A percentile compares a stretch with the other conserved stretches of the same genome.
phyloP scores from a whole-genome alignment of 495 filamentous ascomycete species.

The Pseudomonodictys pantanalensis region DNA sequence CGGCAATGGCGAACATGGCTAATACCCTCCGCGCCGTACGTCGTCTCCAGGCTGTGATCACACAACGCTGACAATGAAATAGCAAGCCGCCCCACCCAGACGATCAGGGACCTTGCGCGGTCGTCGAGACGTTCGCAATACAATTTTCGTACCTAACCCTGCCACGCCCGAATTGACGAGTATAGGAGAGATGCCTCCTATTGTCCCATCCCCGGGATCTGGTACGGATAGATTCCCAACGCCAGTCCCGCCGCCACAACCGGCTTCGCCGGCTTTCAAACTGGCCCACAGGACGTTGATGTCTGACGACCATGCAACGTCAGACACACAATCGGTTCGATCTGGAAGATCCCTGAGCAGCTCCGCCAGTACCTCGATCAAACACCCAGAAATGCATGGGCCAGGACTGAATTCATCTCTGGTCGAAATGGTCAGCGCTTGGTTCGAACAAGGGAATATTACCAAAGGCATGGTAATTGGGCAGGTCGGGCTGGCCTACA shows the following conservation, averaged over 20 bases:
- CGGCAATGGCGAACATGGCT: conserved; percentile 87
- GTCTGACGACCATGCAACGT: conserved; percentile 58
- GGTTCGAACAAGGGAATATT: conserved; percentile 70
- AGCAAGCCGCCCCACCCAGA: conserved; percentile 57
- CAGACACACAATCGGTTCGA: conserved; percentile 87
- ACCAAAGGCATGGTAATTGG: conserved; percentile 75
- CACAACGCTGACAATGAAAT: conserved; percentile 31
- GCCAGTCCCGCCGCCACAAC: conserved; percentile 21
- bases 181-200: conserved; percentile 29
- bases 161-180: conserved; percentile 32
- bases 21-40: conserved; percentile 71
- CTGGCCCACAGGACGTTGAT: conserved; percentile 30
- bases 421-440: conserved; percentile 84
- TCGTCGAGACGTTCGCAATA: conserved; percentile 75
- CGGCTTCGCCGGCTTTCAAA: conserved; percentile 39
- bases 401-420: conserved; percentile 86
- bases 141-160: conserved; percentile 37
- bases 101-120: conserved; percentile 79
- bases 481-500: conserved; percentile 87
- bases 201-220: conserved; percentile 15
- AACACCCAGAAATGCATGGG: conserved; percentile 79
- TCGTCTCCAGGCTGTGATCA: conserved; percentile 1
- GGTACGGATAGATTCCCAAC: neutral
- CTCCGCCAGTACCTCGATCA: conserved; percentile 51
- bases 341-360: conserved; percentile 79